A percentile compares a stretch with the other conserved stretches of the same genome.
These are phyloP conservation scores for Hortiboletus campestris DNA, from an alignment of 768 basidiomycete species.

Conservation along the genomic window DNA sequence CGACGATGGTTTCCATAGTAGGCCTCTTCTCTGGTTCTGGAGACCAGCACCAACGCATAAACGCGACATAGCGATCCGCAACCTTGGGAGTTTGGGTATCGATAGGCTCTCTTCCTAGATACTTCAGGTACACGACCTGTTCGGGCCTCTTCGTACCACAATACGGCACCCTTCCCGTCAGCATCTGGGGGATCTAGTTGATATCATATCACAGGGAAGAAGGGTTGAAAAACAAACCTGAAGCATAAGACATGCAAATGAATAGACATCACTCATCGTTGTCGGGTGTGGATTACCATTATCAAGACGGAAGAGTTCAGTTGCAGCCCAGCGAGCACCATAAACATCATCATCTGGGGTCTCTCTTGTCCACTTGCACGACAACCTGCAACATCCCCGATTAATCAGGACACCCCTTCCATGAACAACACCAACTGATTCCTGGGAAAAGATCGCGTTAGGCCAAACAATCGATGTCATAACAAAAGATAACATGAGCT, in stretches of 20 bases:
- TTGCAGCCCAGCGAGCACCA: slow-evolving; percentile 13
- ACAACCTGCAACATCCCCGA: neutral
- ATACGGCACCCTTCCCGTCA: slow-evolving; percentile 8
- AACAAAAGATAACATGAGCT: neutral
- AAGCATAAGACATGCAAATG: slow-evolving; percentile 16
- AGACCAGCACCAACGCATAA: slow-evolving; percentile 13
- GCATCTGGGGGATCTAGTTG: neutral
- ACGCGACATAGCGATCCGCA: neutral
- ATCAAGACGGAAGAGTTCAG: slow-evolving; percentile 7
- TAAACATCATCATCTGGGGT: neutral
- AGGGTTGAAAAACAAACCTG: slow-evolving; percentile 4
- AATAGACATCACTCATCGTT: slow-evolving; percentile 15
- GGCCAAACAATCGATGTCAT: neutral
- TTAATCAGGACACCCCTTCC: slow-evolving; percentile 2
- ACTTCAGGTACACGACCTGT: slow-evolving; percentile 15
- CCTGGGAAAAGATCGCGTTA: neutral
- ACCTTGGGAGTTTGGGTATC: slow-evolving; percentile 5
- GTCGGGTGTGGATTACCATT: neutral
- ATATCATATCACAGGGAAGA: neutral
- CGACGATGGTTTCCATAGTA: slow-evolving; percentile 5
- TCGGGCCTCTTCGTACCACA: slow-evolving; percentile 6
- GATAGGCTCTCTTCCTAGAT: slow-evolving; percentile 13
- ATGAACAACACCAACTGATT: neutral
- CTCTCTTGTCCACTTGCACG: too few species aligned
- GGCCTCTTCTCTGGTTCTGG: slow-evolving; percentile 8